Base-by-base conservation (phyloP, 148 eudicot genomes). In the Nepenthes mirabilis region DNA sequence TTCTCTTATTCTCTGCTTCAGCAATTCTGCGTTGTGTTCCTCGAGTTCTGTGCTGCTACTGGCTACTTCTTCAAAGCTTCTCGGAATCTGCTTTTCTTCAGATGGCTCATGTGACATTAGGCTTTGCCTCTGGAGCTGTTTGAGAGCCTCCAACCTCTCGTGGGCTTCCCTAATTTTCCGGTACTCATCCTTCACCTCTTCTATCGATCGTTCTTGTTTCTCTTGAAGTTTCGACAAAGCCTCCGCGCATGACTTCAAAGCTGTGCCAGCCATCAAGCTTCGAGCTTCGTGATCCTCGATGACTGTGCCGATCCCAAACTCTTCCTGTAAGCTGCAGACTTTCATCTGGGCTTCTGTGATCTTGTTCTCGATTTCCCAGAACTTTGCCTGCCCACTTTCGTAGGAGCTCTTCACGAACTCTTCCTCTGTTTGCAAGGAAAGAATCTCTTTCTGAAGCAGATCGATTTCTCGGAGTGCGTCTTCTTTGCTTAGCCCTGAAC, bases 201-300 rank as follows among this genome's bases (percentile, higher is more conserved):
- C 63, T 58, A 65, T 60, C 2, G 75, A 72, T 49, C 61, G 66
- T 59, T 74, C 52, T 14, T 81, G 87, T 14, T 79, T 76, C 37
- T 73, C 75, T 37, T 81, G 83, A 36, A 89, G 58, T 65, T 71
- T 80, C 33, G 58, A 37, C 74, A 86, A 68, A 40, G 87, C 72
- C 60, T 82, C 74, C 9, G 78, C 77, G 47, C 97, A 89, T 12
- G 90, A 79, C 36, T 75, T 78, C 57, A 89, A 48, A 14, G 97
- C 97, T 0, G 86, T 61, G 8, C 75, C 70, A 0, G 81, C 80
- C 94, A 89, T 86, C 43, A 83, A 50, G 33, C 62, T 75, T 14
- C 83, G 71, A 13, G 97, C 94, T 56, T 81, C 94, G 14, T 86
- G 82, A 34, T 89, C 97, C 23, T 86, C 90, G 5, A 89, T 86